phyloP scores from a whole-genome alignment of 2,329 filamentous ascomycete genomes.

The Fusarium succisae region DNA sequence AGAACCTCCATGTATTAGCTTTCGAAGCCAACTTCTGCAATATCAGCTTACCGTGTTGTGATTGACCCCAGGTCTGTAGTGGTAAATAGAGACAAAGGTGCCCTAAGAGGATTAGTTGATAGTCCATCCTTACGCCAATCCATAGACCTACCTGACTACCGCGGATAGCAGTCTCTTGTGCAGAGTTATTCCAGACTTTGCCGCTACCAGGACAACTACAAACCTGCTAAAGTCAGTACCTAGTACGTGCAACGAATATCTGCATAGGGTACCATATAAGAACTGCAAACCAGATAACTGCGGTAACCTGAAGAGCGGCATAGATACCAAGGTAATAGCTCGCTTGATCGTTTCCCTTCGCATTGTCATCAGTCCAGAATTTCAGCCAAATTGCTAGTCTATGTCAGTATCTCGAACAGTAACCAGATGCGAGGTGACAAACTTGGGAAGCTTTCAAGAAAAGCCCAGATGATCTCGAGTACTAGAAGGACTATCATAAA shows the following conservation, averaged over 20 bases:
- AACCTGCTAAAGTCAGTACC: conserved; percentile 33
- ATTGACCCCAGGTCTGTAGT: conserved; percentile 52
- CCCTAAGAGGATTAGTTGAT: conserved; percentile 42
- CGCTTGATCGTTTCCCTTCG: background rate
- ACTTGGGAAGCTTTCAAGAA: conserved; percentile 45
- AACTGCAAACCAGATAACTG: conserved; percentile 33
- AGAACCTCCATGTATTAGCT: conserved; percentile 47
- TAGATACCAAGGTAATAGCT: conserved; percentile 43
- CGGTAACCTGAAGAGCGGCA: conserved; percentile 35
- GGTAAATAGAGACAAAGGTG: conserved; percentile 53
- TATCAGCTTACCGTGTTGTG: conserved; percentile 49
- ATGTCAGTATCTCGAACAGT: background rate
- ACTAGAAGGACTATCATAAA: conserved; percentile 36
- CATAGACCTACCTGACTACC: conserved; percentile 22
- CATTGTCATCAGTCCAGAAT: conserved; percentile 42
- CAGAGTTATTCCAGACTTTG: conserved; percentile 40
- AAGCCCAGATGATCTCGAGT: conserved; percentile 40
- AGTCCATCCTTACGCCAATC: fast-evolving
- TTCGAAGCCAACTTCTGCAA: background rate
- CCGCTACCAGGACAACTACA: conserved; percentile 42
- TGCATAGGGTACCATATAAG: conserved; percentile 30
- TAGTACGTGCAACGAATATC: fast-evolving
- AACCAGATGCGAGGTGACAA: background rate
- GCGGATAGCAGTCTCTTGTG: conserved; percentile 40
- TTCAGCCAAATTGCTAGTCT: conserved; percentile 46